These are phyloP conservation scores for Fonsecaea erecta DNA, from an alignment of 2,329 filamentous ascomycete genomes.

Conservation along the genomic window DNA sequence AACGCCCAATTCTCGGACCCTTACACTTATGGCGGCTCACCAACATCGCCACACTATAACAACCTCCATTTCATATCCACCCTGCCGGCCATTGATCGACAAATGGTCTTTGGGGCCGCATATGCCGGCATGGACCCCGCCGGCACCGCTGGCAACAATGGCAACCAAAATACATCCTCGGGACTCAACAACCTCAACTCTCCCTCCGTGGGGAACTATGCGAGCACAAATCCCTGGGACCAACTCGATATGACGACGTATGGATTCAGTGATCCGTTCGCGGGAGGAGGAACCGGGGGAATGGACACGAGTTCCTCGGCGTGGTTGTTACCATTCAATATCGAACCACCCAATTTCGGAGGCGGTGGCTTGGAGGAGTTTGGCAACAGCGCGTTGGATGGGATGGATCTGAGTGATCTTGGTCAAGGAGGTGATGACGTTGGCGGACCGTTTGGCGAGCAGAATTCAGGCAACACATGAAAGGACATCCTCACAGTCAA, in stretches of 20 bases:
- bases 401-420: conserved; percentile 32
- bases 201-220: conserved; percentile 37
- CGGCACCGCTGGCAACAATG: conserved; percentile 13
- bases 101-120: conserved; percentile 71
- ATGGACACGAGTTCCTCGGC: conserved; percentile 52
- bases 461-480: conserved; percentile 16
- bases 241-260: conserved; percentile 33
- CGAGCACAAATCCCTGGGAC: conserved; percentile 34
- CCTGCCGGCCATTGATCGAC: conserved; percentile 73
- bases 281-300: conserved; percentile 18
- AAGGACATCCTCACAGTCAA: background rate
- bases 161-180: conserved; percentile 39
- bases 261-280: conserved; percentile 29
- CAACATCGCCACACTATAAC: conserved; percentile 41
- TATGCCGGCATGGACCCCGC: conserved; percentile 63
- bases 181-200: conserved; percentile 39
- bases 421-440: conserved; percentile 19
- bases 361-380: conserved; percentile 27
- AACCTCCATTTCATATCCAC: conserved; percentile 45
- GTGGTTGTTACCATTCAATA: conserved; percentile 93
- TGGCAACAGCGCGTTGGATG: conserved; percentile 31
- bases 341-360: conserved; percentile 69
- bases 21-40: conserved; percentile 40
- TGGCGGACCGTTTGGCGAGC: conserved; percentile 26
- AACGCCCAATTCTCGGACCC: conserved; percentile 29